A percentile compares a stretch with the other conserved stretches of the same genome.
These are phyloP conservation scores for Physocladia obscura DNA, from an alignment of 192 early-diverging fungal genomes.

Conservation along the genomic window DNA sequence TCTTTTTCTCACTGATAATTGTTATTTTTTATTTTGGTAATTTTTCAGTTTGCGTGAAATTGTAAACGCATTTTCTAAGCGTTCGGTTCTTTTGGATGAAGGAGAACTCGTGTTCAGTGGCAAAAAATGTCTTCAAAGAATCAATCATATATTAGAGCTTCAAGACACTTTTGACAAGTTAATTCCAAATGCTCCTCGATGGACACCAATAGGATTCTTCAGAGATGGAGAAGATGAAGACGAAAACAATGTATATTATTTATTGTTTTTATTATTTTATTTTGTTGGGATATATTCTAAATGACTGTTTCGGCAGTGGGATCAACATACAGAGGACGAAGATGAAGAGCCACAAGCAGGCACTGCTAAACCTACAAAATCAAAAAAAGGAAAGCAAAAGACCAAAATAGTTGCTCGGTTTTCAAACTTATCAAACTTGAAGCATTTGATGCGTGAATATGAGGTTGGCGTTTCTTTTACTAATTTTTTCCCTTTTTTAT, in stretches of 20 bases:
- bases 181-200: background rate
- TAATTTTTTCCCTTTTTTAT: too few relatives aligned
- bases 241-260: background rate
- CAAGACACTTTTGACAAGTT: background rate
- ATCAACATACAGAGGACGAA: slow-evolving; percentile 1
- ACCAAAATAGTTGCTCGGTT: slow-evolving; percentile 9
- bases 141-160: slow-evolving; percentile 5
- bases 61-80: slow-evolving; percentile 14
- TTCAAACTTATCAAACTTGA: background rate
- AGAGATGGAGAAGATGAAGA: slow-evolving; percentile 13
- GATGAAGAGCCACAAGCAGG: slow-evolving; percentile 2
- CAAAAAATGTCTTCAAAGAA: background rate
- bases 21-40: background rate
- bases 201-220: slow-evolving; percentile 22
- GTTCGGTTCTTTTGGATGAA: background rate
- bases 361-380: background rate
- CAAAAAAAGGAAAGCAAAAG: slow-evolving; percentile 22
- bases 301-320: background rate
- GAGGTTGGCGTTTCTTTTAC: slow-evolving; percentile 7
- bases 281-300: background rate
- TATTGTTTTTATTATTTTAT: background rate
- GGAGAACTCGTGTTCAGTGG: background rate
- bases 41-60: background rate
- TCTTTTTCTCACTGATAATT: background rate
- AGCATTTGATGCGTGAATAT: slow-evolving; percentile 10